These are phyloP conservation scores for Arxiozyma slooffiae DNA, from an alignment of 1,139 yeast species.

Conservation along the genomic window DNA sequence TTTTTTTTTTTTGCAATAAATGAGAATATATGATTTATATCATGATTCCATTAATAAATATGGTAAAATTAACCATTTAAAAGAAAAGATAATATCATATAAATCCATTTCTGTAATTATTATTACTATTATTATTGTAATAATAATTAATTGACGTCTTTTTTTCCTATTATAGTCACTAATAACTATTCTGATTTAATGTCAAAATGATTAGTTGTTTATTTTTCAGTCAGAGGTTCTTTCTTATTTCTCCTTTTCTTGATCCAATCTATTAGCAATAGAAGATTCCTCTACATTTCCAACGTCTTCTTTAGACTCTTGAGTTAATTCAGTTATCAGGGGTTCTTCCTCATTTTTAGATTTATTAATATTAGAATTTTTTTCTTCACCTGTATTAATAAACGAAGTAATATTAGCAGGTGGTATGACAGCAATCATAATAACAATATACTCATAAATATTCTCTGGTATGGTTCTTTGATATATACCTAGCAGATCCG, in stretches of 20 bases:
- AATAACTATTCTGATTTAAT: background rate
- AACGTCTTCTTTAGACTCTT: constrained; percentile 5
- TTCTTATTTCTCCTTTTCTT: background rate
- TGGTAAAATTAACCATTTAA: too few relatives aligned
- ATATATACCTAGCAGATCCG: constrained; percentile 79
- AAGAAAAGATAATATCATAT: background rate
- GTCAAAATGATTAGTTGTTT: background rate
- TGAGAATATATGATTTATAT: background rate
- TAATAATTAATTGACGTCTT: background rate
- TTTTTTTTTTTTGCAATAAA: too few relatives aligned
- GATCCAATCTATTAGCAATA: background rate
- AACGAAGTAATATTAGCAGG: constrained; percentile 72
- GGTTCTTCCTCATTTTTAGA: constrained; percentile 9
- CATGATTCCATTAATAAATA: too few relatives aligned
- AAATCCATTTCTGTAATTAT: too few relatives aligned
- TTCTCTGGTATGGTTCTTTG: constrained; percentile 81
- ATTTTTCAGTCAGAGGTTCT: background rate
- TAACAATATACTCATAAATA: constrained; percentile 70
- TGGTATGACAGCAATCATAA: constrained; percentile 84
- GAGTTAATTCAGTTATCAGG: constrained; percentile 7
- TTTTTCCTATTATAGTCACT: background rate
- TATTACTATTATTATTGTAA: too few relatives aligned
- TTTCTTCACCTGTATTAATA: constrained; percentile 32
- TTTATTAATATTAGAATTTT: background rate
- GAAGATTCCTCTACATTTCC: constrained; percentile 1